These are phyloP conservation scores for Hypoxylon sp. DNA, from an alignment of 2,329 filamentous ascomycete species.

Conservation along the genomic window DNA sequence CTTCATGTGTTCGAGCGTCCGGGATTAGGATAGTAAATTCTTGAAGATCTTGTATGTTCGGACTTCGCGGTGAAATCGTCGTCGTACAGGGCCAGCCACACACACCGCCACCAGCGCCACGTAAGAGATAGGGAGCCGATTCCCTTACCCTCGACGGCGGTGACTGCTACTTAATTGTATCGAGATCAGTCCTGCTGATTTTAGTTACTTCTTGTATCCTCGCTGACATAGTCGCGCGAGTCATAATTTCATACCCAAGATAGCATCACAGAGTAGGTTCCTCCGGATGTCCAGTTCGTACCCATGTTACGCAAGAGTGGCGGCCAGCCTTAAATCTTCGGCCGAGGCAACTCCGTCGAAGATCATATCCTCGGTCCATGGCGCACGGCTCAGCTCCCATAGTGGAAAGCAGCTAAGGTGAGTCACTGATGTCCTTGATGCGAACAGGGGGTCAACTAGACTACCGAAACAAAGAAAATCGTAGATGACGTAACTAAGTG, in stretches of 20 bases:
- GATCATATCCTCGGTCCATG: neutral
- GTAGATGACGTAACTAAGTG: neutral
- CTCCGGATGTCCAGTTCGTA: neutral
- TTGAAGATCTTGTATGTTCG: neutral
- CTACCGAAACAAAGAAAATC: neutral
- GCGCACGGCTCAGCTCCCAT: neutral
- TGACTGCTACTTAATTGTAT: neutral
- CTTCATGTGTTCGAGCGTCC: neutral
- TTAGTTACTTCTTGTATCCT: neutral
- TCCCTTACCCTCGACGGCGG: neutral
- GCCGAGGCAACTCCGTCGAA: neutral
- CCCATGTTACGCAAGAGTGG: neutral
- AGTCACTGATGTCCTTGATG: neutral
- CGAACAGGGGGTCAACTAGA: neutral
- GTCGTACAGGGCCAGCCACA: neutral
- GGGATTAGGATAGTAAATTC: neutral
- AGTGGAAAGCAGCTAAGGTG: neutral
- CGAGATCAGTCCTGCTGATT: neutral
- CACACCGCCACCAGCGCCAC: neutral
- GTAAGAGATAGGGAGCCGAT: neutral
- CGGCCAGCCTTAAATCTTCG: neutral
- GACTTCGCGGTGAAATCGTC: neutral
- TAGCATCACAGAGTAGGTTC: neutral
- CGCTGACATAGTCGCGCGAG: neutral
- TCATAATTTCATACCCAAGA: neutral